phyloP scores from a whole-genome alignment of 495 filamentous ascomycete species.

The Sabuloglossum arenarium region DNA sequence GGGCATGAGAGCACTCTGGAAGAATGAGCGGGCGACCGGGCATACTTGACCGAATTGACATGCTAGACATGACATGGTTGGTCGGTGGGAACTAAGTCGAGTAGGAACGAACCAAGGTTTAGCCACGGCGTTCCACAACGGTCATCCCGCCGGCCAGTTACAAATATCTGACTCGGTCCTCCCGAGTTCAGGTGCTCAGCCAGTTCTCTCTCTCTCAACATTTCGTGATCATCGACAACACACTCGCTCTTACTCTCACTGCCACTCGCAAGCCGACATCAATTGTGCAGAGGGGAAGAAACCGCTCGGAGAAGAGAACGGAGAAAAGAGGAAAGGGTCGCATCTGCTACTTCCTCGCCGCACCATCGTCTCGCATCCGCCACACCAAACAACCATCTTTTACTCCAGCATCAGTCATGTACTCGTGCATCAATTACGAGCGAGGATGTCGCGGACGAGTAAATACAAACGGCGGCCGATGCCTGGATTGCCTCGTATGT shows the following conservation, averaged over 20 bases:
- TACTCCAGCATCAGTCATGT: conserved; percentile 17
- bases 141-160: background rate
- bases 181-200: background rate
- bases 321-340: no score
- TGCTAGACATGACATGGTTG: no score
- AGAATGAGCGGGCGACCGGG: no score
- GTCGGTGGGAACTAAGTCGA: background rate
- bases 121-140: background rate
- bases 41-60: no score
- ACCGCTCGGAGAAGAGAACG: background rate
- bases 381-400: background rate
- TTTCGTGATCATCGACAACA: background rate
- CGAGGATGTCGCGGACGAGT: conserved; percentile 29
- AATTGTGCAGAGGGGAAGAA: background rate
- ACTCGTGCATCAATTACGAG: conserved; percentile 29
- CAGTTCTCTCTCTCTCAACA: background rate
- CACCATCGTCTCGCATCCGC: no score
- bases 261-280: background rate
- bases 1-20: background rate
- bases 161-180: background rate
- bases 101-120: background rate
- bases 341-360: background rate
- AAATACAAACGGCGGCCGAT: conserved; percentile 24
- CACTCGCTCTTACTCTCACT: background rate
- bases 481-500: conserved; percentile 27